Base-by-base conservation (phyloP, 1,284 basidiomycete genomes). In the Nidula niveotomentosa region DNA sequence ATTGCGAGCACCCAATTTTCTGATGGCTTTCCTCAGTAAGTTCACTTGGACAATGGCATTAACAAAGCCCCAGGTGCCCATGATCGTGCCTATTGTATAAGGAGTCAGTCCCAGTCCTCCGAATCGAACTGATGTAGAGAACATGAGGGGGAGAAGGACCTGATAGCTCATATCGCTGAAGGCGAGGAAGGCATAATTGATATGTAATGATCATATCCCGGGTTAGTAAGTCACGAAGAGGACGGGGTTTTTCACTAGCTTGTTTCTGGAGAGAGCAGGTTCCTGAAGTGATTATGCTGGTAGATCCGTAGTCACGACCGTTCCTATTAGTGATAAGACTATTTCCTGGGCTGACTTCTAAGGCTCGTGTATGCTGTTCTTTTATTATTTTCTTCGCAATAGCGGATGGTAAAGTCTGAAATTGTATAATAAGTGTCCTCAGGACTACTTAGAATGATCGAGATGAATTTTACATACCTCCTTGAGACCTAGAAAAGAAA, bases 51-150 rank as follows among this genome's bases (percentile, higher is more conserved):
- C 48, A n/a, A 67, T 23, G 0, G 68, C 70, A 46, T 72, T 76
- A 51, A 63, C 45, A 33, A 71, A 56, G 1, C 73, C 74, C 55
- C 59, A 72, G 0, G 60, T 54, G 9, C 66, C 71, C 54, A 76
- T 57, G 23, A 68, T 69, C 6, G 60, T 53, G 7, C 76, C 75
- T 35, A 77, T 76, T 13, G 56, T 56, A 37, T 68, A 65, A 1
- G 74, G 68, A 13, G 62, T 53, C 43, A 77, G 60, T 1, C 71
- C 75, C 0, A 78, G 66, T 4, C 76, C 76, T 33, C 76, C 76
- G 4, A 65, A 56, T 7, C 58, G 46, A 3, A 73, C 61, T 1
- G 75, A 66, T 0, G 70, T 76, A 1, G 73, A 70, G 57, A 70
- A 72, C 53, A 77, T 68, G 12, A 79, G 61, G 8, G 75, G 74